Conservation (phyloP, 441 rosid genomes). For the Eutrema salsugineum region DNA sequence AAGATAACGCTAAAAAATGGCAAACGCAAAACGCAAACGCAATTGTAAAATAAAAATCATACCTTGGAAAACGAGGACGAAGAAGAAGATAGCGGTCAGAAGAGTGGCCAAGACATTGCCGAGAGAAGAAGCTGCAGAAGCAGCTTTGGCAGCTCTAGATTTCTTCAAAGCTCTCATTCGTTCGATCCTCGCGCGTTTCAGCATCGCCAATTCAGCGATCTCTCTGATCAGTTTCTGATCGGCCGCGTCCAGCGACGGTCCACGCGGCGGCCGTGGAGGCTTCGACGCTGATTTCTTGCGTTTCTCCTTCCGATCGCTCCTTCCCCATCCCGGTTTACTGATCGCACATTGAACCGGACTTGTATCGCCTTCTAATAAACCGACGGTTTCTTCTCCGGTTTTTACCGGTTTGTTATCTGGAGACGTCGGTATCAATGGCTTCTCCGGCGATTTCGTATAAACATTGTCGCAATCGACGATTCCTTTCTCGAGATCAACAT, state of each 20-base stretch:
- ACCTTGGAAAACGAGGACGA: constrained; percentile 71
- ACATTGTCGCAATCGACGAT: constrained; percentile 25
- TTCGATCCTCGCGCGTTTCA: constrained; percentile 83
- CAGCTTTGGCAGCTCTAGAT: constrained; percentile 56
- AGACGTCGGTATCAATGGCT: constrained; percentile 32
- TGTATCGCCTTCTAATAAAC: constrained; percentile 23
- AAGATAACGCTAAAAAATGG: neutral
- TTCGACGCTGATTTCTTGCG: constrained; percentile 54
- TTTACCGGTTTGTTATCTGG: constrained; percentile 30
- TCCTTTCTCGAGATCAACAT: constrained; percentile 74
- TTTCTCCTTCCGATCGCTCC: constrained; percentile 50
- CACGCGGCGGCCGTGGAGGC: constrained; percentile 94
- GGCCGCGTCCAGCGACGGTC: constrained; percentile 80
- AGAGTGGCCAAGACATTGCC: constrained; percentile 54
- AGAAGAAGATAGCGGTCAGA: constrained; percentile 61
- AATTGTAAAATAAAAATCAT: neutral
- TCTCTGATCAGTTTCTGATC: constrained; percentile 84
- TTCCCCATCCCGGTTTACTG: constrained; percentile 33
- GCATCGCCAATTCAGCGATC: constrained; percentile 75
- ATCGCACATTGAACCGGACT: constrained; percentile 23
- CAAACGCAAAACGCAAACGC: neutral
- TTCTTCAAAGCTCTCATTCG: constrained; percentile 89
- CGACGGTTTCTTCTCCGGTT: constrained; percentile 32
- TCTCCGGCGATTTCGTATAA: constrained; percentile 33
- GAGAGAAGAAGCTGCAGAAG: constrained; percentile 45